Evolutionary conservation across 257 asterid species (phyloP), one percentile per base, ranked within the genome.

Genomic region (Fraxinus anomala): DNA sequence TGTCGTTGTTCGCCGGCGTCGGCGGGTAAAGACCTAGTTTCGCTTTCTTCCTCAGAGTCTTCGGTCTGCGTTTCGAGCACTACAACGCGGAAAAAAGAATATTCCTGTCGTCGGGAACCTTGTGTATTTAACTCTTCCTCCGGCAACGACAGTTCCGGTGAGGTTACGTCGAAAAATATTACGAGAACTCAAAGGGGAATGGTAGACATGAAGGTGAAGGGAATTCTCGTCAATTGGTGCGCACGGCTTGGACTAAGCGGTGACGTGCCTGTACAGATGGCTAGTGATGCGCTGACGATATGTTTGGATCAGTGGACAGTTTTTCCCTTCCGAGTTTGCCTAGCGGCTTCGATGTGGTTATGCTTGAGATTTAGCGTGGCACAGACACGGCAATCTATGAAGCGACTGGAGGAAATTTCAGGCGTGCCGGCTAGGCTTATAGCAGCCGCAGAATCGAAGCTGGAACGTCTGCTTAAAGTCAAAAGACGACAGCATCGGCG

Each of bases 321-420:
- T 76, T 17, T 88, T 76, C 94, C 97, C 28, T 79, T 82, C 70
- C 87, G 93, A 5, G 84, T 88, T 9, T 24, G 80, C 39, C 68
- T 90, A 14, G 97, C 91, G 68, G 94, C 95, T 30, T 84, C 89
- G n/a, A 80, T 92, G 76, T 92, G 93, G 95, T 81, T 87, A 24
- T 90, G 93, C 0, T 72, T 90, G 73, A 84, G 86, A 78, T 73
- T 73, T 36, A 31, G 73, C 33, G 16, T 59, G 17, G 72, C 13
- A 71, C 56, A 31, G 51, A 76, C 84, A 12, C 66, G 34, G 77
- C 87, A 70, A 80, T 44, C 33, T 1, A 68, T 91, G 69, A 86
- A 84, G 65, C 82, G 84, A 69, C 76, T 92, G 0, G 89, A 90
- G 77, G 84, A 82, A 72, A 73, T 89, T 0, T 88, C 93, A 2